These are phyloP conservation scores for Umbelopsis sp. DNA, from an alignment of 192 early-diverging fungal genomes.

Conservation along the genomic window DNA sequence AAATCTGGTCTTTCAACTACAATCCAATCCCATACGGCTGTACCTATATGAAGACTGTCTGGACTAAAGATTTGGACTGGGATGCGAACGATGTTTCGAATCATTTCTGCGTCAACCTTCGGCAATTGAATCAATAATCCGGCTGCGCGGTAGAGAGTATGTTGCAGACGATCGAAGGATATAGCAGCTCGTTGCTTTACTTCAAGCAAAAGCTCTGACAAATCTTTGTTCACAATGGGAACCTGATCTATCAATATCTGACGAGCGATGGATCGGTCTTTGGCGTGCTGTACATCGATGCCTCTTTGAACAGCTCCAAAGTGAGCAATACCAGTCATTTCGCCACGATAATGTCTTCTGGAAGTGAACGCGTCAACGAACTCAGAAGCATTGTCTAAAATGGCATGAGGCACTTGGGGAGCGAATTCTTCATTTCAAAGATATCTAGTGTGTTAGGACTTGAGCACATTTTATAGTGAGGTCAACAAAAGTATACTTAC, in stretches of 20 bases:
- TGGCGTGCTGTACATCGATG: constrained; percentile 6
- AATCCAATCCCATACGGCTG: constrained; percentile 89
- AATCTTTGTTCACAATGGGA: constrained; percentile 35
- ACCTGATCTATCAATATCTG: constrained; percentile 37
- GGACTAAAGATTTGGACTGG: constrained; percentile 81
- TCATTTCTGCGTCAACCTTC: constrained; percentile 69
- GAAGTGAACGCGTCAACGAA: constrained; percentile 58
- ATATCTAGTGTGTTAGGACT: no score
- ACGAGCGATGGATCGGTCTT: constrained; percentile 21
- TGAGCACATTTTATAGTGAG: no score
- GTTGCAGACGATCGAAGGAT: constrained; percentile 53
- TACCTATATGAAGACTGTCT: constrained; percentile 79
- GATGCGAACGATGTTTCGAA: constrained; percentile 85
- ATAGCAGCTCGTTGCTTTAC: constrained; percentile 42
- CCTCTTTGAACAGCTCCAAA: constrained; percentile 3
- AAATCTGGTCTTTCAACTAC: constrained; percentile 74
- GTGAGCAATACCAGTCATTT: constrained; percentile 48
- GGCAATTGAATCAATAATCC: constrained; percentile 47
- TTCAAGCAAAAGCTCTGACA: constrained; percentile 43
- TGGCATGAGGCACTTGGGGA: constrained; percentile 42
- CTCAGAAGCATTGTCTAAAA: constrained; percentile 54
- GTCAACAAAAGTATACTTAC: background rate
- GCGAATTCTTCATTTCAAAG: constrained; percentile 26
- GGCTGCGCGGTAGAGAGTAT: constrained; percentile 58
- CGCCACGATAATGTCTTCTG: constrained; percentile 53